Conservation (phyloP, 2,329 filamentous ascomycete species). For the Incumbomyces lentus region DNA sequence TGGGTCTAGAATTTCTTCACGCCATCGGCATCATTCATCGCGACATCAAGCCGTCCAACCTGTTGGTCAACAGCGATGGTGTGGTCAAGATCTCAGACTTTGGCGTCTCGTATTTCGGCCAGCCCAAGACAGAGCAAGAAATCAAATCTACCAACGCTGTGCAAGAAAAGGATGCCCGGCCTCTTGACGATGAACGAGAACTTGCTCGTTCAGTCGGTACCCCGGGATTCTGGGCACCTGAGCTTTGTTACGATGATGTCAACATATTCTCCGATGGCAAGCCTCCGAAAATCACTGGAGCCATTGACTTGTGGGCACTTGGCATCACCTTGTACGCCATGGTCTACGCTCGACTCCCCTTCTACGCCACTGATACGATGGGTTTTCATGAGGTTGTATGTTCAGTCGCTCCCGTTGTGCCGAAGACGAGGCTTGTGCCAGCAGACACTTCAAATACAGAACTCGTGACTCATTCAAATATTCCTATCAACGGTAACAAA, state of each 20-base stretch:
- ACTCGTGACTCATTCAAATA: constrained; percentile 8
- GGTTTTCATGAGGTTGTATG: constrained; percentile 87
- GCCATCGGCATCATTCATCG: constrained; percentile 98
- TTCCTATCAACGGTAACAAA: constrained; percentile 51
- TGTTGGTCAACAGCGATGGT: constrained; percentile 74
- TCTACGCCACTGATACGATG: constrained; percentile 56
- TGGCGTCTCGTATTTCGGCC: constrained; percentile 92
- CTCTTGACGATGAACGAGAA: constrained; percentile 87
- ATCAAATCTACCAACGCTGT: constrained; percentile 48
- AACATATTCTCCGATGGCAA: constrained; percentile 38
- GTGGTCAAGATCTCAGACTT: constrained; percentile 98
- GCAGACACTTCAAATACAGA: constrained; percentile 35
- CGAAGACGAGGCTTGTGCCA: constrained; percentile 68
- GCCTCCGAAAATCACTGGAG: constrained; percentile 72
- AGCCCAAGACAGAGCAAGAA: constrained; percentile 73
- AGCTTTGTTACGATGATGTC: constrained; percentile 81
- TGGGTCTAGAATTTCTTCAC: constrained; percentile 87
- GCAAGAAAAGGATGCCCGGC: constrained; percentile 69
- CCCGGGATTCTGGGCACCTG: constrained; percentile 92
- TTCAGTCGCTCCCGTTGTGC: constrained; percentile 84
- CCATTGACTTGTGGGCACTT: constrained; percentile 95
- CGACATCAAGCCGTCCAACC: constrained; percentile 95
- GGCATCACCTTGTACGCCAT: constrained; percentile 94
- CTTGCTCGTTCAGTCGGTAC: constrained; percentile 97
- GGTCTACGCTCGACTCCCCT: constrained; percentile 86